Evolutionary conservation across 805 yeast genomes (phyloP).

Genomic region (Ogataea henricii): DNA sequence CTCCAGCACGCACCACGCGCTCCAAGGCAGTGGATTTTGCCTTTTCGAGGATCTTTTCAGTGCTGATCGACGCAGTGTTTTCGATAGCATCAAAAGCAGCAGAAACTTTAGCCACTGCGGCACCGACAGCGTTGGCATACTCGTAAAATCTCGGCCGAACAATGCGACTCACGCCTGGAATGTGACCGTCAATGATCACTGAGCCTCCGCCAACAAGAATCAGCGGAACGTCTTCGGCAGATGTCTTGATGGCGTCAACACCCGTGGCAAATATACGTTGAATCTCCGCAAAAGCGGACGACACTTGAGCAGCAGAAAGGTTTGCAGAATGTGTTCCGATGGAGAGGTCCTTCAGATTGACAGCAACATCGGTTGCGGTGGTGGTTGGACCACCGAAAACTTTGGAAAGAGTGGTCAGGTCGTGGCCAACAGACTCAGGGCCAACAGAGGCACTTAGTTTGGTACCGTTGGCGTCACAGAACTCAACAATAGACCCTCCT

Average conservation of each 20-base stretch:
- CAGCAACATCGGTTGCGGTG: conserved; percentile 46
- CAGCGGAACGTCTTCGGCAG: conserved; percentile 35
- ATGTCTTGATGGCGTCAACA: conserved; percentile 11
- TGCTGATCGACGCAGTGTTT: conserved; percentile 11
- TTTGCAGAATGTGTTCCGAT: conserved; percentile 29
- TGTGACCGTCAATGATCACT: conserved; percentile 38
- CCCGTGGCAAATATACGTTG: conserved; percentile 8
- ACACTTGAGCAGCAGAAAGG: neutral
- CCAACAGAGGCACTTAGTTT: conserved; percentile 36
- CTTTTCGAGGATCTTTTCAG: conserved; percentile 19
- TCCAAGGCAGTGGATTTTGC: conserved; percentile 20
- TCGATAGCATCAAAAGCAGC: conserved; percentile 25
- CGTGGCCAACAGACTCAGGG: conserved; percentile 50
- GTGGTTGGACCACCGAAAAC: conserved; percentile 43
- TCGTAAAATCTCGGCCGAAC: conserved; percentile 41
- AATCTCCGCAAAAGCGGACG: conserved; percentile 4
- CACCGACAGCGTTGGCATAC: conserved; percentile 53
- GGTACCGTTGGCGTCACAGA: too few species aligned
- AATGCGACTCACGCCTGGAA: conserved; percentile 43
- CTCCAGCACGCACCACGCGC: conserved; percentile 28
- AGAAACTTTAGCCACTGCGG: conserved; percentile 48
- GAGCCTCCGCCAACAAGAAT: conserved; percentile 54
- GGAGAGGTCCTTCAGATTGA: conserved; percentile 27
- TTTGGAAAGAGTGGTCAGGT: conserved; percentile 34
- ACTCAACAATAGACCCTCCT: conserved; percentile 47